phyloP scores from a whole-genome alignment of 2,329 filamentous ascomycete genomes.

The Aschersonia sp. region DNA sequence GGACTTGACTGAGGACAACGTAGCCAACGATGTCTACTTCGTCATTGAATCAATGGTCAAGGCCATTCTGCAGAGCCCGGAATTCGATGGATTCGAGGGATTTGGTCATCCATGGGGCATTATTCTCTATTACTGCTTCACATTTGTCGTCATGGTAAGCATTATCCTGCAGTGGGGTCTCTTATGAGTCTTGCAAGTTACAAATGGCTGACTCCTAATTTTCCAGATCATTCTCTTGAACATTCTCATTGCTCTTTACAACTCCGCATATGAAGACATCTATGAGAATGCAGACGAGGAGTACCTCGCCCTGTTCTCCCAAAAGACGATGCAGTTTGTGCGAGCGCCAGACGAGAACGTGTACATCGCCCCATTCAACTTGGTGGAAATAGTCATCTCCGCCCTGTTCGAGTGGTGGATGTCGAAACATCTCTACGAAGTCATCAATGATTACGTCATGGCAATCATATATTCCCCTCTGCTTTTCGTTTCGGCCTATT shows the following conservation, averaged over 20 bases:
- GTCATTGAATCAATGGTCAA: conserved; percentile 77
- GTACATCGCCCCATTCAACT: conserved; percentile 90
- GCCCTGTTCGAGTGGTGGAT: conserved; percentile 93
- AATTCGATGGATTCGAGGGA: conserved; percentile 76
- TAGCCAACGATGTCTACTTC: conserved; percentile 54
- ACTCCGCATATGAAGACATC: conserved; percentile 90
- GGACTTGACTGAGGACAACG: conserved; percentile 64
- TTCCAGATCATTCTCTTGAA: conserved; percentile 65
- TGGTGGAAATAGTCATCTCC: conserved; percentile 74
- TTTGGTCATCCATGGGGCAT: conserved; percentile 90
- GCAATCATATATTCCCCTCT: conserved; percentile 71
- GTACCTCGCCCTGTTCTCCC: conserved; percentile 82
- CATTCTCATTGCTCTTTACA: conserved; percentile 93
- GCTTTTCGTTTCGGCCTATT: conserved; percentile 60
- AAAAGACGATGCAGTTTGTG: conserved; percentile 94
- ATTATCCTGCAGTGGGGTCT: neutral
- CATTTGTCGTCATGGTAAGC: conserved; percentile 83
- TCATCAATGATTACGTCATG: conserved; percentile 84
- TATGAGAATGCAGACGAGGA: conserved; percentile 90
- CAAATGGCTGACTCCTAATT: neutral
- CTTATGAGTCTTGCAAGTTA: too few species aligned
- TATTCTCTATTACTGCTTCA: conserved; percentile 94
- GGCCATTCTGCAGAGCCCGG: conserved; percentile 79
- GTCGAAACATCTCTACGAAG: conserved; percentile 55
- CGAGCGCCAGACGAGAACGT: conserved; percentile 96